A percentile compares a stretch with the other conserved stretches of the same genome.
These are phyloP conservation scores for Aspergillus candidus DNA, from an alignment of 2,329 filamentous ascomycete species.

Conservation along the genomic window DNA sequence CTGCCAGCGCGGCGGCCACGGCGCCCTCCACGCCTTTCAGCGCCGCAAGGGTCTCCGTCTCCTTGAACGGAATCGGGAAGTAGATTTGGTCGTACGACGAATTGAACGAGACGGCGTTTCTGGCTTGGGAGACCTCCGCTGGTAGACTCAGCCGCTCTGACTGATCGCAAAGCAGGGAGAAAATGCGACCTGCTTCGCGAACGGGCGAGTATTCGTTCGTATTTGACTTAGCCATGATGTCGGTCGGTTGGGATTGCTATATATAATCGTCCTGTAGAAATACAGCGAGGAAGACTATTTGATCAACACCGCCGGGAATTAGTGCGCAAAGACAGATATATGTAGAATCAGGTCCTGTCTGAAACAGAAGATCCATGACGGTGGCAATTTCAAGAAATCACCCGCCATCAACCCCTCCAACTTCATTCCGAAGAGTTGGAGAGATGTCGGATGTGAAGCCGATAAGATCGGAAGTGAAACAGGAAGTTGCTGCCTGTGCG, in stretches of 20 bases:
- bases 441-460: slow-evolving; percentile 12
- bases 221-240: slow-evolving; percentile 14
- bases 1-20: slow-evolving; percentile 54
- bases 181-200: slow-evolving; percentile 33
- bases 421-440: slow-evolving; percentile 3
- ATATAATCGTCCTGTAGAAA: neutral
- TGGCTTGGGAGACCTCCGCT: slow-evolving; percentile 23
- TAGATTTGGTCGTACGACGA: slow-evolving; percentile 34
- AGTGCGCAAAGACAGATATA: neutral
- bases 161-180: slow-evolving; percentile 30
- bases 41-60: slow-evolving; percentile 49
- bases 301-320: too few species aligned
- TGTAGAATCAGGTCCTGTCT: slow-evolving; percentile 2
- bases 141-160: slow-evolving; percentile 30
- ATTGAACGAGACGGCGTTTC: slow-evolving; percentile 32
- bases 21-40: slow-evolving; percentile 57
- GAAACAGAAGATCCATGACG: slow-evolving; percentile 8
- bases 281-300: slow-evolving; percentile 2
- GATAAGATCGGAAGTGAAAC: slow-evolving; percentile 15
- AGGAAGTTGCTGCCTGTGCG: too few species aligned
- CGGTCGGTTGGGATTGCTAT: neutral
- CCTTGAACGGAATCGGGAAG: slow-evolving; percentile 45
- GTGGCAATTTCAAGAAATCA: slow-evolving; percentile 11
- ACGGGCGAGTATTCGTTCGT: slow-evolving; percentile 27
- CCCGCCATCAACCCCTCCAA: slow-evolving; percentile 8